Evolutionary conservation across 1,284 basidiomycete genomes (phyloP), one percentile per base, ranked within the genome.

Genomic region (Porphyrellus sp.): DNA sequence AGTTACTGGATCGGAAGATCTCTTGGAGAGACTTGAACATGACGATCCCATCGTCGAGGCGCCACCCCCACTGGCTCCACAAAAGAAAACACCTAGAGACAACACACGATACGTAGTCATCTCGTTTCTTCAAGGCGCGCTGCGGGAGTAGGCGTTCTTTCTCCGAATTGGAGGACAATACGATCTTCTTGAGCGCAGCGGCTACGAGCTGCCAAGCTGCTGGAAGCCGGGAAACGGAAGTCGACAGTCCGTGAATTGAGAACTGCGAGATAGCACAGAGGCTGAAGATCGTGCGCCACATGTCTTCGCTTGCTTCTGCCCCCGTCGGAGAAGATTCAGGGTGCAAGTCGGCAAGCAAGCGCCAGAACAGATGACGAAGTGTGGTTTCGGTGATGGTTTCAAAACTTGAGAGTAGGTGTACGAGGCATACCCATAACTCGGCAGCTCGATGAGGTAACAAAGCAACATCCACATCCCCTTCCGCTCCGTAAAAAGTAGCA

Each of bases 261-360:
- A 96, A 91, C 61, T 94, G 93, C 0, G 89, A 89, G 5, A 97
- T 67, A 0, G 84, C 79, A 53, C 83, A 88, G 1, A 95, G 68
- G 13, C 78, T 78, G 60, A 92, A 88, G 8, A 91, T 74, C 5
- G 79, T 74, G 45, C 77, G 81, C 89, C 93, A 96, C 11, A 85
- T 72, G 7, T 76, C 68, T 68, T 95, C 93, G 54, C 86, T 86
- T 5, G 75, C 75, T 28, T 80, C 75, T 1, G 85, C 63, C 28
- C 77, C 72, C 7, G 72, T 65, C 12, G 64, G 54, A 28, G 59
- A 51, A 33, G 55, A 59, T 33, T 68, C 65, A 31, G 77, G 65
- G 49, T 74, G 60, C 38, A 64, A 54, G 8, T 70, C 62, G 46
- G 72, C 66, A 27, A 86, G 70, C 18, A 76, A 59, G 8, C 60